Evolutionary conservation across 2,329 filamentous ascomycete species (phyloP).

Genomic region (Talaromyces funiculosus): DNA sequence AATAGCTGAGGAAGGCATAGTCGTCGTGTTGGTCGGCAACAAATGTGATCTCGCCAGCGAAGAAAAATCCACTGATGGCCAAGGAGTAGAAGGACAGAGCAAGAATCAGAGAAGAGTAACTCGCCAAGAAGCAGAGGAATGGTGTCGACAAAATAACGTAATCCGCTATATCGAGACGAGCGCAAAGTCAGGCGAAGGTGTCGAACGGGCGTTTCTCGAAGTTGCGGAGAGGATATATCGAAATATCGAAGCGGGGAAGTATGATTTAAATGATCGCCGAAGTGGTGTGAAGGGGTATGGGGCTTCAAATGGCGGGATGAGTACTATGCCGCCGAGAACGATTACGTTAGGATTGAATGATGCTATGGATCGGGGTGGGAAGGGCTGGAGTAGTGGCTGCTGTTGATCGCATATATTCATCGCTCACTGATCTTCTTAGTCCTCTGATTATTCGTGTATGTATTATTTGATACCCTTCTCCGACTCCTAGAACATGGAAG

Average conservation of each 20-base stretch:
- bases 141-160: constrained; percentile 79
- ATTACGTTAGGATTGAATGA: constrained; percentile 44
- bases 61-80: constrained; percentile 23
- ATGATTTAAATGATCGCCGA: constrained; percentile 87
- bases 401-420: constrained; percentile 23
- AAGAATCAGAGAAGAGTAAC: constrained; percentile 66
- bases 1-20: constrained; percentile 92
- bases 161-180: constrained; percentile 94
- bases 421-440: background rate
- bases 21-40: constrained; percentile 91
- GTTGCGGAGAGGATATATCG: constrained; percentile 94
- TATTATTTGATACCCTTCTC: constrained; percentile 6
- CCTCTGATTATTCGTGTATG: background rate
- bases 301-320: constrained; percentile 25
- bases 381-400: constrained; percentile 32
- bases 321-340: constrained; percentile 32
- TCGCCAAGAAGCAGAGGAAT: constrained; percentile 75
- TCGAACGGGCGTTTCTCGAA: constrained; percentile 87
- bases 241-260: constrained; percentile 91
- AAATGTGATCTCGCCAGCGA: constrained; percentile 66
- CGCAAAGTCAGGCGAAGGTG: constrained; percentile 90
- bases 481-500: background rate
- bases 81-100: constrained; percentile 16
- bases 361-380: constrained; percentile 40
- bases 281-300: constrained; percentile 74